Base-by-base conservation (phyloP, 345 rosid genomes). In the Sisymbrium irio region DNA sequence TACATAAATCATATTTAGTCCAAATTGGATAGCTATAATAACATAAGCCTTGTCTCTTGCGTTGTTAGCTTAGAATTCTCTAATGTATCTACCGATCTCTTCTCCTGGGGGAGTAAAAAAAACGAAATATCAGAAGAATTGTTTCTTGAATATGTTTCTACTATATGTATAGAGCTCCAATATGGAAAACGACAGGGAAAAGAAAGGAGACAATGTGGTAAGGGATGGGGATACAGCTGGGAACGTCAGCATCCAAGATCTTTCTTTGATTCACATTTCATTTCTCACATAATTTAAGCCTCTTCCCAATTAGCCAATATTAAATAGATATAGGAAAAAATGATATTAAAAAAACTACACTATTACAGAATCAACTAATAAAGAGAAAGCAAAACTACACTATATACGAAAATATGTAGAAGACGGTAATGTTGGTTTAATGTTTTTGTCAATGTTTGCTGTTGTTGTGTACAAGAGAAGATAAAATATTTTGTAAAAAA, bases 191-290 rank as follows among this genome's bases (percentile, higher is more conserved):
- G 49, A 73, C 58, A 5, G 1, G n/a, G 25, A 33, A 32, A 62
- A 73, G 37, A 41, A 51, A 72, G 32, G 49, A 73, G 41, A 15
- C 59, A 56, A 73, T 33, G 25, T 44, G 53, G 9, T 55, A 14
- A 20, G 49, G 19, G 49, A 45, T 55, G 27, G 18, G 77, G 65
- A 74, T 74, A 75, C 67, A 68, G 69, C 74, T 68, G 39, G 69
- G 45, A 27, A 44, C 61, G 73, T 68, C 63, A 67, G 42, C 62
- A 67, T 68, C 78, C 22, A 49, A 58, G 15, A 68, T 67, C 62
- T 75, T 67, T 67, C 51, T 58, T 58, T 39, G 73, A 74, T 57
- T 27, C 62, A 19, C 67, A 55, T 36, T 20, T 51, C 32, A 51
- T 51, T 63, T 65, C 41, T 50, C 56, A 6, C 18, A 74, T 67